Base-by-base conservation (phyloP, 805 yeast genomes). In the Lipomyces sp. region DNA sequence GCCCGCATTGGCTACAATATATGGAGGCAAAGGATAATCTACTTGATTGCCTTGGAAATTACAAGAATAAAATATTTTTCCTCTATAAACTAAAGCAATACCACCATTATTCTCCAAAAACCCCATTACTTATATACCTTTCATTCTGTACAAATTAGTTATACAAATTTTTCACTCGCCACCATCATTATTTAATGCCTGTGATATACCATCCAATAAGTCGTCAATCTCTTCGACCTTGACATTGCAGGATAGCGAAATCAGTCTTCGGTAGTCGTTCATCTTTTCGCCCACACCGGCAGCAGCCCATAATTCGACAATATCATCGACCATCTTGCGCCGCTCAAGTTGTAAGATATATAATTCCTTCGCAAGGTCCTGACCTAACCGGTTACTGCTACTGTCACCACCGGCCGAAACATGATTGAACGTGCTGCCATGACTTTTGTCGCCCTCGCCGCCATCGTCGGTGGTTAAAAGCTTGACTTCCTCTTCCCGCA, bases 151-250 rank as follows among this genome's bases (percentile, higher is more conserved):
- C 48, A n/a, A n/a, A 6, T 11, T 5, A 7, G 18, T 11, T 24
- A 42, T 42, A 42, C 18, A 18, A 18, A 42, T 42, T 15, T 42
- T 32, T 34, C 8, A 51, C 34, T 51, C 54, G 10, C 54, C 54
- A 34, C 54, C 54, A 51, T 51, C 54, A 32, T 32, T 32, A 51
- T 51, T 51, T 45, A 68, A 56, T 8, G 71, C 71, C 63, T 68
- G 71, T 8, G 70, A 66, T 15, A 68, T 68, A 8, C 71, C 97
- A 71, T 90, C 94, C 60, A 94, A 81, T 65, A 92, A 82, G 37
- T 90, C 89, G 71, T 89, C 91, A 65, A 94, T 88, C 67, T 90
- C 95, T 66, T 90, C 96, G 29, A 87, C 83, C 59, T 87, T 85
- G 63, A 92, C 82, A 1, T 91, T 96, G 75, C 96, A 90, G 58